Percentiles rank a stretch among this genome's conserved stretches.
Evolutionary conservation across 306 rosid genomes (phyloP).

Genomic region (Datisca glomerata): DNA sequence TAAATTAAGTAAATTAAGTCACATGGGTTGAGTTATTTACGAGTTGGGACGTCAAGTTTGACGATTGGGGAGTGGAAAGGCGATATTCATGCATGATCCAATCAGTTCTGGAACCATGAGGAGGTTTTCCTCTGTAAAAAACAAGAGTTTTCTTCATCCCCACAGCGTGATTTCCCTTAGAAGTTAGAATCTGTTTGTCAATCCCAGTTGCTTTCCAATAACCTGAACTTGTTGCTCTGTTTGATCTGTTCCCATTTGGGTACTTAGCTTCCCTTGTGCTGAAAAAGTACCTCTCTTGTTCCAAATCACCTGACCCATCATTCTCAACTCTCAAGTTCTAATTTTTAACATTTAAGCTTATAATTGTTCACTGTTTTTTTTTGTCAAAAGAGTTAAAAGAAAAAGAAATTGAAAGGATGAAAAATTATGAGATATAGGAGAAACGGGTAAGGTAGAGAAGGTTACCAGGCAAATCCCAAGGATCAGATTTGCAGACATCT

Average conservation of each 20-base stretch:
- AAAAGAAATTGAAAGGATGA: not conserved
- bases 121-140: conserved; percentile 3
- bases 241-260: conserved; percentile 57
- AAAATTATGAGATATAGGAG: not conserved
- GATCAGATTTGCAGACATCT: conserved; percentile 48
- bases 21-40: not conserved
- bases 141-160: conserved; percentile 7
- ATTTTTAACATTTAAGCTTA: too few species aligned
- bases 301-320: conserved; percentile 15
- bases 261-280: conserved; percentile 50
- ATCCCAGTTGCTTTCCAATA: conserved; percentile 64
- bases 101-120: conserved; percentile 2
- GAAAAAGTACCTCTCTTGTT: conserved; percentile 68
- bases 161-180: not conserved
- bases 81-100: conserved; percentile 14
- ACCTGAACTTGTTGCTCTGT: conserved; percentile 66
- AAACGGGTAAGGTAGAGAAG: too few species aligned
- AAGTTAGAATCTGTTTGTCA: conserved; percentile 15
- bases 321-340: too few species aligned
- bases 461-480: conserved; percentile 76
- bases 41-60: not conserved
- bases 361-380: too few species aligned
- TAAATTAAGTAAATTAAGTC: too few species aligned
- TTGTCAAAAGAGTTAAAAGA: not conserved
- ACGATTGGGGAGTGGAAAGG: not conserved